These are phyloP conservation scores for Cryomyces minteri DNA, from an alignment of 495 filamentous ascomycete genomes.

Conservation along the genomic window DNA sequence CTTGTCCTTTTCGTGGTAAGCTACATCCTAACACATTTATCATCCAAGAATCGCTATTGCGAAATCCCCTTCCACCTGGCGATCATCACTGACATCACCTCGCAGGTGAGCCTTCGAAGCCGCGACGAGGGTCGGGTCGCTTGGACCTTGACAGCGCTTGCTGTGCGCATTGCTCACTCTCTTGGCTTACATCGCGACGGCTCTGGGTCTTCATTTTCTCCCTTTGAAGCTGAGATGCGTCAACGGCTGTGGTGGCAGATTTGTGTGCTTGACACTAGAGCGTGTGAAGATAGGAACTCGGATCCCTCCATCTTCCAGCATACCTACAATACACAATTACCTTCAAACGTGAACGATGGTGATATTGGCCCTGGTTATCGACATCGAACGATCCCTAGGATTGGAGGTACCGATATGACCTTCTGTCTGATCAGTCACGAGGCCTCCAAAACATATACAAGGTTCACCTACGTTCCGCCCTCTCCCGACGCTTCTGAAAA, in stretches of 20 bases:
- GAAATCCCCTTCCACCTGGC: not conserved
- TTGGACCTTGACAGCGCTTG: conserved; percentile 11
- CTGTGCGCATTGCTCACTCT: conserved; percentile 7
- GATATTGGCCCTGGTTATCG: conserved; percentile 4
- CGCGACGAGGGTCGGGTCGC: conserved; percentile 6
- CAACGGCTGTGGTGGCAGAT: conserved; percentile 12
- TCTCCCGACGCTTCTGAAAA: not conserved
- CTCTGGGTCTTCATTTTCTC: conserved; percentile 3
- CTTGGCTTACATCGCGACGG: conserved; percentile 11
- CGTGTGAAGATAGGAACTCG: conserved; percentile 5
- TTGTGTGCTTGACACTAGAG: conserved; percentile 7
- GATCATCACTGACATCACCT: not conserved
- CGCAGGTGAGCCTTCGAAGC: not conserved
- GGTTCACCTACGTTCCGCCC: not conserved
- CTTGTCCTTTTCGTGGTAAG: conserved; percentile 8
- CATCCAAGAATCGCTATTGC: not conserved
- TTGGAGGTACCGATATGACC: conserved; percentile 5
- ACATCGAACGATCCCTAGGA: not conserved
- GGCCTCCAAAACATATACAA: not conserved
- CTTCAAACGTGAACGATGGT: conserved; percentile 10
- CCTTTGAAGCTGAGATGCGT: conserved; percentile 11
- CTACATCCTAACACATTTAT: not conserved
- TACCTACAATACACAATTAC: conserved; percentile 5
- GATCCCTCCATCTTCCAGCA: conserved; percentile 3
- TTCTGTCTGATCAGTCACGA: conserved; percentile 2